A percentile compares a stretch with the other conserved stretches of the same genome.
Evolutionary conservation across 1,284 basidiomycete genomes (phyloP).

Genomic region (Irpex sp.): DNA sequence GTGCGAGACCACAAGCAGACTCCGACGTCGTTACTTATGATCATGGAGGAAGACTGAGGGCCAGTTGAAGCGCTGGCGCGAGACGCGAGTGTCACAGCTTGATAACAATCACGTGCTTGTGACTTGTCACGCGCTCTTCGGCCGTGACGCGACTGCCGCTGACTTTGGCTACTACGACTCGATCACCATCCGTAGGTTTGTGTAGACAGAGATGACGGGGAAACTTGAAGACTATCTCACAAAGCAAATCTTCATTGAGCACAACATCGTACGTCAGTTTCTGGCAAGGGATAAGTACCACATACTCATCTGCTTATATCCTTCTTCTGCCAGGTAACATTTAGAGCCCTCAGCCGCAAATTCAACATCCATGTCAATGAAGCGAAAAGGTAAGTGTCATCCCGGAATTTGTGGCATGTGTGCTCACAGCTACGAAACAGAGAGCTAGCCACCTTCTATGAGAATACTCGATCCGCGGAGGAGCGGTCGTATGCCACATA

Average conservation of each 20-base stretch:
- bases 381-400: slow-evolving; percentile 71
- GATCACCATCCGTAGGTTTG: too few species aligned
- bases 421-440: slow-evolving; percentile 31
- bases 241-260: slow-evolving; percentile 59
- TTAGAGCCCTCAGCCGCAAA: slow-evolving; percentile 64
- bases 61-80: too few species aligned
- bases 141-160: not conserved
- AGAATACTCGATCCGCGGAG: slow-evolving; percentile 34
- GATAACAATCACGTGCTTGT: too few species aligned
- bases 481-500: slow-evolving; percentile 60
- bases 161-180: not conserved
- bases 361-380: slow-evolving; percentile 66
- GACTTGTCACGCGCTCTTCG: too few species aligned
- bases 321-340: slow-evolving; percentile 63
- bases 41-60: too few species aligned
- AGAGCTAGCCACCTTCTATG: slow-evolving; percentile 57
- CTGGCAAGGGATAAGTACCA: not conserved
- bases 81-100: too few species aligned
- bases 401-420: not conserved
- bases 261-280: slow-evolving; percentile 50
- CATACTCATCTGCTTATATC: not conserved
- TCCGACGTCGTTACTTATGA: too few species aligned
- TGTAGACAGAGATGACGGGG: slow-evolving; percentile 37
- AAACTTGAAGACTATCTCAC: slow-evolving; percentile 52
- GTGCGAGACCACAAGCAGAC: too few species aligned